These are phyloP conservation scores for Pseudocercospora fijiensis DNA, from an alignment of 2,329 filamentous ascomycete genomes.

Conservation along the genomic window DNA sequence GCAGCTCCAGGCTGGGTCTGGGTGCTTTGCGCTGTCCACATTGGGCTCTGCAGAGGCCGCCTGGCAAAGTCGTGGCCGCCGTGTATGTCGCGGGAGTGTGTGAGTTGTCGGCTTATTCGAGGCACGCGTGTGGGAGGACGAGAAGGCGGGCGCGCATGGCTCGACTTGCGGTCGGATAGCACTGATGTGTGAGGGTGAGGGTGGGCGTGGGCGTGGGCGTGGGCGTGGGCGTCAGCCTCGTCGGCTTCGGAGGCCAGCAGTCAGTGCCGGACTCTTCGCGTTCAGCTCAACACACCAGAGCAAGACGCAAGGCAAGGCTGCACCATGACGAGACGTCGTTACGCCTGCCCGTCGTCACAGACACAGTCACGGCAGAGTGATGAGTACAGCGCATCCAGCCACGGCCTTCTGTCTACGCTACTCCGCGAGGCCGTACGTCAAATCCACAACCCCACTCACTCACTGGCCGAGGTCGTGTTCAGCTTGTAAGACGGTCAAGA, in stretches of 20 bases:
- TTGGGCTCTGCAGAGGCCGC: slow-evolving; percentile 1
- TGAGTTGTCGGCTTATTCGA: neutral
- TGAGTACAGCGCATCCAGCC: neutral
- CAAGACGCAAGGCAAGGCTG: neutral
- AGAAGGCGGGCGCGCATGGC: slow-evolving; percentile 2
- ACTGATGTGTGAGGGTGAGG: too few species aligned
- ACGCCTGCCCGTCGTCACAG: neutral
- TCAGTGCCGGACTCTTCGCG: neutral
- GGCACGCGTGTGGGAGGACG: neutral
- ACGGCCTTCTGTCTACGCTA: too few species aligned
- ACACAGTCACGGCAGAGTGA: neutral
- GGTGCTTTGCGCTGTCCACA: slow-evolving; percentile 13
- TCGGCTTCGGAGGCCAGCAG: neutral
- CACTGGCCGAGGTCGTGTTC: neutral
- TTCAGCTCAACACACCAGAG: neutral
- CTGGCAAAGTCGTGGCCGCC: neutral
- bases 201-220: too few species aligned
- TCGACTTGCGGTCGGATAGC: slow-evolving; percentile 1
- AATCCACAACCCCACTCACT: neutral
- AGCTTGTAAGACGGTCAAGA: neutral
- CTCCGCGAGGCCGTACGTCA: too few species aligned
- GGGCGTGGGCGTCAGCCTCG: slow-evolving; percentile 2
- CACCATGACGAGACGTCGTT: neutral
- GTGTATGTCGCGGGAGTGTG: neutral
- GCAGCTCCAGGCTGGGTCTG: slow-evolving; percentile 13